Evolutionary conservation across 2,329 filamentous ascomycete species (phyloP).

Genomic region (Claviceps humidiphila): DNA sequence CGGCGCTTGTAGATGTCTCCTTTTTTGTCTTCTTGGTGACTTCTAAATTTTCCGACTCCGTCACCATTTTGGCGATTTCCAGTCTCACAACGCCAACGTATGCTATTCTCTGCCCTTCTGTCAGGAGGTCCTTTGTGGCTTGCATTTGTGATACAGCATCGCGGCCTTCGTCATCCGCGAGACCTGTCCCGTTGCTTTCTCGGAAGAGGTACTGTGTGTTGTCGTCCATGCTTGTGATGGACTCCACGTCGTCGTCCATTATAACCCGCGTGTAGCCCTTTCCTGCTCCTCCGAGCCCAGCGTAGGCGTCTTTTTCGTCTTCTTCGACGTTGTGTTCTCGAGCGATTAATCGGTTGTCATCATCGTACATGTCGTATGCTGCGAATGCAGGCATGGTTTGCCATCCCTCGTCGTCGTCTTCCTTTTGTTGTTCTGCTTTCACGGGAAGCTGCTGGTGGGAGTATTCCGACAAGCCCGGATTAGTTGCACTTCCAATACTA

Average conservation of each 20-base stretch:
- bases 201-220: slow-evolving; percentile 95
- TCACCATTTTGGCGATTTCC: slow-evolving; percentile 65
- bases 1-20: slow-evolving; percentile 51
- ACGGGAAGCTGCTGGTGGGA: slow-evolving; percentile 71
- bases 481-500: slow-evolving; percentile 10
- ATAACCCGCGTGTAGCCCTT: slow-evolving; percentile 95
- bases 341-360: slow-evolving; percentile 77
- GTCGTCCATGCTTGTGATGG: slow-evolving; percentile 91
- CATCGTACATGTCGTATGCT: slow-evolving; percentile 89
- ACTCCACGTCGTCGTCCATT: slow-evolving; percentile 87
- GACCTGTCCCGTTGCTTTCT: slow-evolving; percentile 44
- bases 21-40: slow-evolving; percentile 58
- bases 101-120: slow-evolving; percentile 87
- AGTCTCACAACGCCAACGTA: slow-evolving; percentile 86
- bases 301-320: slow-evolving; percentile 56
- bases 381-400: slow-evolving; percentile 91
- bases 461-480: slow-evolving; percentile 55
- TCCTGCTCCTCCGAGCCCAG: slow-evolving; percentile 71
- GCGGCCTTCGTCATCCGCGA: slow-evolving; percentile 56
- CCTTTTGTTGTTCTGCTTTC: slow-evolving; percentile 38
- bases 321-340: slow-evolving; percentile 62
- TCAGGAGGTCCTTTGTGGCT: slow-evolving; percentile 87
- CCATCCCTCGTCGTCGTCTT: slow-evolving; percentile 59
- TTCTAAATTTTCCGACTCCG: slow-evolving; percentile 50
- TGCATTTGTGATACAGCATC: slow-evolving; percentile 86